Percentiles rank a stretch among this genome's conserved stretches.
Evolutionary conservation across 495 filamentous ascomycete genomes (phyloP).

Genomic region (Halenospora varia): DNA sequence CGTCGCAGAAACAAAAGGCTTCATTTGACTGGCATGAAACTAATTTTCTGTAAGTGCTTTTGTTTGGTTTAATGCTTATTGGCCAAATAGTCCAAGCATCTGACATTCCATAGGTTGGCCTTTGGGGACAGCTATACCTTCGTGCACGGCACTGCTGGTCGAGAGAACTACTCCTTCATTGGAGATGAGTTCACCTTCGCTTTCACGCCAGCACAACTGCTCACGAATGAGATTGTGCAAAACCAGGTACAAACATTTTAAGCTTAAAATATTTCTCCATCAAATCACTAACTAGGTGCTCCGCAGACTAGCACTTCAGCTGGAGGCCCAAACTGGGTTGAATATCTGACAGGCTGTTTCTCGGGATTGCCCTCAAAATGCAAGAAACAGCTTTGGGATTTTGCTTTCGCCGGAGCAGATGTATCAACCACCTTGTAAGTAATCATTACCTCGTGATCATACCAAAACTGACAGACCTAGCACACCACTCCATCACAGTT

Average conservation of each 20-base stretch:
- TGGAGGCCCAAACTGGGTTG: conserved; percentile 66
- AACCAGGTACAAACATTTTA: conserved; percentile 33
- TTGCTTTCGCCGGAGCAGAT: conserved; percentile 51
- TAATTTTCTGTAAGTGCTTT: conserved; percentile 5
- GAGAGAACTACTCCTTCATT: conserved; percentile 46
- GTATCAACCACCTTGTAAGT: conserved; percentile 33
- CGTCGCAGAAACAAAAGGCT: background rate
- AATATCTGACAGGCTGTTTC: conserved; percentile 54
- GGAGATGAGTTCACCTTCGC: conserved; percentile 37
- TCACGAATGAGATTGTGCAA: conserved; percentile 45
- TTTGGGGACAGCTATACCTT: conserved; percentile 56
- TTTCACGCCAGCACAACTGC: conserved; percentile 35
- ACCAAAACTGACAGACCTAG: too few relatives aligned
- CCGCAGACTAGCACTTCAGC: conserved; percentile 41
- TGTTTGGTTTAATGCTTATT: too few relatives aligned
- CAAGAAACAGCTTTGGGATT: conserved; percentile 48
- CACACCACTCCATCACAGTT: conserved; percentile 42
- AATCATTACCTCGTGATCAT: too few relatives aligned
- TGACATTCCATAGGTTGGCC: conserved; percentile 31
- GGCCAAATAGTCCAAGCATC: too few relatives aligned
- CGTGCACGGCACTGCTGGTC: conserved; percentile 45
- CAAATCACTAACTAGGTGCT: background rate
- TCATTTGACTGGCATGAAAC: conserved; percentile 11
- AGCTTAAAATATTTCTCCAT: background rate
- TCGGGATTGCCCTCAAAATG: conserved; percentile 36